Base-by-base conservation (phyloP, 1,139 yeast genomes). In the Hemisphaericaspora xylofermentans region DNA sequence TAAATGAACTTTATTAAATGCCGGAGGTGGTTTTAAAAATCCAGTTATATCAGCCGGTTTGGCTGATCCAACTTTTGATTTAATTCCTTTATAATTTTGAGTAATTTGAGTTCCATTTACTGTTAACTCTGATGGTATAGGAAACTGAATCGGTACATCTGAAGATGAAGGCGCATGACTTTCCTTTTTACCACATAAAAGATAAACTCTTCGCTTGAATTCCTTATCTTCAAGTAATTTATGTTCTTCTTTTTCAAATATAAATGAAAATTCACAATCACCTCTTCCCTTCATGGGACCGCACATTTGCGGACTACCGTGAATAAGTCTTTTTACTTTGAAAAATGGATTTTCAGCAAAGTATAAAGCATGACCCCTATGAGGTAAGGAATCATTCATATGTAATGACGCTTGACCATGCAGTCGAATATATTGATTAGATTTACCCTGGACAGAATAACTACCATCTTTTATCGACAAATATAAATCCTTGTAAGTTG, bases 11-110 rank as follows among this genome's bases (percentile, higher is more conserved):
- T 56, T 50, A 51, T 82, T 82, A 2, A 48, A 36, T 4, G 47
- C 47, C 0, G 67, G 62, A 1, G 61, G 39, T 0, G 45, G 45
- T 12, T 61, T 60, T n/a, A 78, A 32, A 41, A 61, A 59, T 1
- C 66, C 61, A 0, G 87, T 80, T 33, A 84, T 52, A 57, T 85
- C 81, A 1, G 84, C 84, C 0, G 93, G 91, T 43, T 75, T 72
- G 1, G 84, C 80, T 0, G 89, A 78, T 0, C 88, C 88, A 0
- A 71, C 68, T 43, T 71, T 76, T 36, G 78, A 77, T 55, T 82
- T 83, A 30, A 83, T 64, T 1, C 88, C 89, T 49, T 74, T 71
- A 19, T 76, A 74, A 48, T 71, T 76, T 45, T 73, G 80, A 29
- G 70, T 71, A 6, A 81, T 52, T 31, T 61, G 63, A 1, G 48